Evolutionary conservation across 108 stramenopile genomes (phyloP), one percentile per base, ranked within the genome.

Genomic region (Fragilaria crotonensis): DNA sequence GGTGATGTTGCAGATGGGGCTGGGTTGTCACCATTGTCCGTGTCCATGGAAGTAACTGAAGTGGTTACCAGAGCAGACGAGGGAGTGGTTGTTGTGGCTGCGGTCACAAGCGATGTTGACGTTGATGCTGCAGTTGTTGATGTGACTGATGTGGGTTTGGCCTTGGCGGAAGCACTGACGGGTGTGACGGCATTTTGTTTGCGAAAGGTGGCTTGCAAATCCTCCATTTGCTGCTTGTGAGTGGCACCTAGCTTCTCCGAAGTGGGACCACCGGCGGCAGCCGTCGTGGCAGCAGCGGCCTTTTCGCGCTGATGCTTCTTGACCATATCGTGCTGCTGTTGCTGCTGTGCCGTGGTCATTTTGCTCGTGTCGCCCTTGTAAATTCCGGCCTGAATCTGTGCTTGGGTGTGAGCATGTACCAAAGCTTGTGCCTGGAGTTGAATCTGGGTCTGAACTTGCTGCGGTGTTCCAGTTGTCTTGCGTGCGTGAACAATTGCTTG

Each of bases 401-500:
- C 89, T 57, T 86, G 84, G 5, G 89, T 90, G 54, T 90, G 89
- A 20, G 89, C 89, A 57, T 88, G 86, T 2, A 88, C 80, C 19
- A 88, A 47, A 3, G 82, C 82, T 52, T 87, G 82, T 3, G 82
- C 74, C 55, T 90, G 89, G 23, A 90, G 54, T 47, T 85, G 84
- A 69, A 90, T 84, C 63, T 90, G 89, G 45, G 83, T 84, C 48
- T 86, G 83, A 45, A 86, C 77, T 47, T 90, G 84, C 48, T 77
- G 75, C 19, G 80, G 80, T 1, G 88, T 89, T 25, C 69, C 66
- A 20, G 71, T 76, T 44, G 67, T 59, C 18, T 80, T 85, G 45
- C 89, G 73, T 4, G 89, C 89, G 68, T 90, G 79, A 25, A 90
- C 89, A 66, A 90, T 90, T 17, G 89, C 89, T 68, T 90, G 85